Conservation (phyloP, 2,329 filamentous ascomycete genomes). For the Aspergillus felis region DNA sequence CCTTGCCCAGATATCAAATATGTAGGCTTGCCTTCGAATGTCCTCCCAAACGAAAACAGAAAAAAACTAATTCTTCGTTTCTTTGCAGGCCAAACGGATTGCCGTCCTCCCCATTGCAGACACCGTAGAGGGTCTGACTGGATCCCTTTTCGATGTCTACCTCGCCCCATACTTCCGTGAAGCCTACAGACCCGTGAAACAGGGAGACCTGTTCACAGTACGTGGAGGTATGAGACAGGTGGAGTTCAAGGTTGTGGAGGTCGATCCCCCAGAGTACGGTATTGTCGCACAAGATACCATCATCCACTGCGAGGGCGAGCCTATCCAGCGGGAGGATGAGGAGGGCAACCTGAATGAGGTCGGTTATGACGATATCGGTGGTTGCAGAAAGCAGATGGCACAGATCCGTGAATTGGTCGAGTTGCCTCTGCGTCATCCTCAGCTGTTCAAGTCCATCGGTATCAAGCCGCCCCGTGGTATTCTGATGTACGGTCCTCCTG, state of each 20-base stretch:
- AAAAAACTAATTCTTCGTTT: slow-evolving; percentile 18
- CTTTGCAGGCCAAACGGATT: slow-evolving; percentile 85
- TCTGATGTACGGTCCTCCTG: slow-evolving; percentile 90
- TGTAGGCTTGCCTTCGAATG: slow-evolving; percentile 54
- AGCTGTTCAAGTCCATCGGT: slow-evolving; percentile 99
- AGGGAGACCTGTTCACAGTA: slow-evolving; percentile 96
- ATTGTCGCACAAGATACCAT: slow-evolving; percentile 98
- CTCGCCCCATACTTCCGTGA: slow-evolving; percentile 99
- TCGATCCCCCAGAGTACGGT: slow-evolving; percentile 96
- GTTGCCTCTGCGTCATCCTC: slow-evolving; percentile 90
- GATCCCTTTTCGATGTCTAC: slow-evolving; percentile 97
- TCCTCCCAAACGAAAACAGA: background rate
- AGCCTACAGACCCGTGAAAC: slow-evolving; percentile 93
- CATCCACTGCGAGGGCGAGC: slow-evolving; percentile 97
- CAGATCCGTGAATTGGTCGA: slow-evolving; percentile 99
- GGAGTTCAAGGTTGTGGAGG: slow-evolving; percentile 99
- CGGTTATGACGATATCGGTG: slow-evolving; percentile 98
- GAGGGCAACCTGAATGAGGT: slow-evolving; percentile 99
- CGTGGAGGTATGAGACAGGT: slow-evolving; percentile 98
- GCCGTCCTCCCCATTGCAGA: slow-evolving; percentile 97
- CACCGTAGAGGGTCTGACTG: slow-evolving; percentile 94
- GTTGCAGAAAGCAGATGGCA: slow-evolving; percentile 99
- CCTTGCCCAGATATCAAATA: slow-evolving; percentile 99
- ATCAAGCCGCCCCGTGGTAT: slow-evolving; percentile 99
- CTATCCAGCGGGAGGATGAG: slow-evolving; percentile 96